A percentile compares a stretch with the other conserved stretches of the same genome.
phyloP scores from a whole-genome alignment of 495 filamentous ascomycete genomes.

The Parathielavia appendiculata region DNA sequence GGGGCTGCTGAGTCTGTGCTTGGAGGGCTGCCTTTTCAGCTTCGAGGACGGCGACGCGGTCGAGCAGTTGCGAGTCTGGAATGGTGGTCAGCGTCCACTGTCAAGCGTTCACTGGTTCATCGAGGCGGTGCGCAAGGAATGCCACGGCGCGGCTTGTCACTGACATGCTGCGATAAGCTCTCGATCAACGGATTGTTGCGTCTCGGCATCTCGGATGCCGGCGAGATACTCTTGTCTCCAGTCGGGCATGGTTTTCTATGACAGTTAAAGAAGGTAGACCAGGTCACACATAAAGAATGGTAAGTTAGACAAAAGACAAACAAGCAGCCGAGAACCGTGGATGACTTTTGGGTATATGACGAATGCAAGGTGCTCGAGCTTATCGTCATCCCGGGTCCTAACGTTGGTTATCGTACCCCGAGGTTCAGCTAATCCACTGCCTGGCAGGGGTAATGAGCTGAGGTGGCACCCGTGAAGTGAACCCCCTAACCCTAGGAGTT shows the following conservation, averaged over 20 bases:
- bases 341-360: neutral
- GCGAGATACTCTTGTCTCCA: conserved; percentile 46
- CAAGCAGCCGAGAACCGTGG: neutral
- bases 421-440: neutral
- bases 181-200: conserved; percentile 40
- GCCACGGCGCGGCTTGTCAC: conserved; percentile 18
- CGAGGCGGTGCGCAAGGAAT: neutral
- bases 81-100: conserved; percentile 19
- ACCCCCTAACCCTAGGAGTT: too few species aligned
- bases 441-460: too few species aligned
- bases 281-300: neutral
- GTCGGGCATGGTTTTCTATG: conserved; percentile 34
- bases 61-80: conserved; percentile 64
- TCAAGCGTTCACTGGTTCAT: neutral
- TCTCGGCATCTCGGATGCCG: conserved; percentile 39
- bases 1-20: conserved; percentile 18
- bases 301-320: neutral
- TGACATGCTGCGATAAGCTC: conserved; percentile 44
- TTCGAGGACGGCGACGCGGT: conserved; percentile 57
- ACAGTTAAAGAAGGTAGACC: neutral
- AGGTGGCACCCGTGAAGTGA: too few species aligned
- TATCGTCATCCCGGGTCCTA: conserved; percentile 6
- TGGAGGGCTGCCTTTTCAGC: conserved; percentile 43
- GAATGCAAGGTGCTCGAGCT: conserved; percentile 6
- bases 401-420: neutral